phyloP scores from a whole-genome alignment of 2,329 filamentous ascomycete species.

The Pyricularia sp. region DNA sequence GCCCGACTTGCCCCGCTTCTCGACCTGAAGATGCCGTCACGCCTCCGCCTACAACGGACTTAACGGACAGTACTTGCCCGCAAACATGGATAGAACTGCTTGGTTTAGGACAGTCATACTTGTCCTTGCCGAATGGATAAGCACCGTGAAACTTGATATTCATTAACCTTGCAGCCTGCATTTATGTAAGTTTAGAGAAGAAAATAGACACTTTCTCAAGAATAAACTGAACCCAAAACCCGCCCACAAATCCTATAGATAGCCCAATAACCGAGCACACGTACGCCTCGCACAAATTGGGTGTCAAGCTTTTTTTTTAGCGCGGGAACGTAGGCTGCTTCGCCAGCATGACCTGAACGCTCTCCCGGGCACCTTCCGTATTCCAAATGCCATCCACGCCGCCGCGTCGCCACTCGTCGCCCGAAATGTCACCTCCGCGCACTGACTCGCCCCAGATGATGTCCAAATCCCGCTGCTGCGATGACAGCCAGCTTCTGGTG shows the following conservation, averaged over 20 bases:
- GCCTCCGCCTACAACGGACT: background rate
- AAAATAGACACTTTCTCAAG: background rate
- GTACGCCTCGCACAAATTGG: background rate
- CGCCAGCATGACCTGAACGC: conserved; percentile 50
- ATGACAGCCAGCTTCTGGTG: conserved; percentile 78
- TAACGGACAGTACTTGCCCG: background rate
- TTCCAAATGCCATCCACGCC: conserved; percentile 46
- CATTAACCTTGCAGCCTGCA: background rate
- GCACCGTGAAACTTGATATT: background rate
- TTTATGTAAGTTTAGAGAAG: background rate
- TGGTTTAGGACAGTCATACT: background rate
- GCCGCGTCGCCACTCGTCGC: conserved; percentile 62
- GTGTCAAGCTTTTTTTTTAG: background rate
- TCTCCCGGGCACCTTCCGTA: conserved; percentile 51
- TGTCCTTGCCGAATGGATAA: background rate
- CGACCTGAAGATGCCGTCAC: background rate
- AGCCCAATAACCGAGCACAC: background rate
- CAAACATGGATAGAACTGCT: no score
- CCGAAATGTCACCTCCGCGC: conserved; percentile 42
- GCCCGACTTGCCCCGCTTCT: background rate
- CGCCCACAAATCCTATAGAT: background rate
- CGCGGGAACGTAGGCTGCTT: conserved; percentile 29
- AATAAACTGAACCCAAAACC: background rate
- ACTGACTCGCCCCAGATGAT: conserved; percentile 76
- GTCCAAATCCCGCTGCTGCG: conserved; percentile 84